These are phyloP conservation scores for Naganishia friedmannii DNA, from an alignment of 768 basidiomycete species.

Conservation along the genomic window DNA sequence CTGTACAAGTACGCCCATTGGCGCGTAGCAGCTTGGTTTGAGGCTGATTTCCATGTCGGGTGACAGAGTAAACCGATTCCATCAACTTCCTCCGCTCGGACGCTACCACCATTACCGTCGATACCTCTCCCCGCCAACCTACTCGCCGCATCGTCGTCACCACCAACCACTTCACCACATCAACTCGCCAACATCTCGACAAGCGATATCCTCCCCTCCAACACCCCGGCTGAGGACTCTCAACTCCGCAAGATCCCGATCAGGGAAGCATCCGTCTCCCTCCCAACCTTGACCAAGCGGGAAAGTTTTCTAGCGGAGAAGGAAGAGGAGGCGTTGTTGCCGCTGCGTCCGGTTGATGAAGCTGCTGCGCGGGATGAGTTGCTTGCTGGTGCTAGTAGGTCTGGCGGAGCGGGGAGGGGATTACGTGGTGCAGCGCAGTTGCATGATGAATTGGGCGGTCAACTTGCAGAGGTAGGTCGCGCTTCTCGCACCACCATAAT, in stretches of 20 bases:
- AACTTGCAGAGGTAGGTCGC: conserved; percentile 46
- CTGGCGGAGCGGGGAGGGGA: background rate
- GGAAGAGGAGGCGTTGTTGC: conserved; percentile 30
- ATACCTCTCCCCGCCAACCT: conserved; percentile 15
- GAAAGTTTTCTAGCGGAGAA: conserved; percentile 27
- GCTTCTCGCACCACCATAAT: background rate
- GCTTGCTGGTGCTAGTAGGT: conserved; percentile 31
- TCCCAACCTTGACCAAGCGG: conserved; percentile 13
- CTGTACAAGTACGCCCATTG: background rate
- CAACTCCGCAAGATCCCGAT: conserved; percentile 9
- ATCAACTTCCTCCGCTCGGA: background rate
- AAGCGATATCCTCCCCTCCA: background rate
- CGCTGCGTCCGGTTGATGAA: conserved; percentile 9
- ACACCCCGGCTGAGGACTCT: background rate
- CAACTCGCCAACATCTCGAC: background rate
- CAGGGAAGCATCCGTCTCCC: conserved; percentile 19
- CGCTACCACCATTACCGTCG: conserved; percentile 8
- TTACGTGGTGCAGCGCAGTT: conserved; percentile 37
- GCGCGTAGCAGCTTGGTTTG: background rate
- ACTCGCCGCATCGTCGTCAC: background rate
- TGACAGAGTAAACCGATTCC: conserved; percentile 8
- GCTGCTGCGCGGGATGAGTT: conserved; percentile 34
- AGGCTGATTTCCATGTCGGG: background rate
- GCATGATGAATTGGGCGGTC: conserved; percentile 50
- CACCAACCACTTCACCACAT: background rate